Base-by-base conservation (phyloP, 306 rosid species). In the Glycine tomentella region DNA sequence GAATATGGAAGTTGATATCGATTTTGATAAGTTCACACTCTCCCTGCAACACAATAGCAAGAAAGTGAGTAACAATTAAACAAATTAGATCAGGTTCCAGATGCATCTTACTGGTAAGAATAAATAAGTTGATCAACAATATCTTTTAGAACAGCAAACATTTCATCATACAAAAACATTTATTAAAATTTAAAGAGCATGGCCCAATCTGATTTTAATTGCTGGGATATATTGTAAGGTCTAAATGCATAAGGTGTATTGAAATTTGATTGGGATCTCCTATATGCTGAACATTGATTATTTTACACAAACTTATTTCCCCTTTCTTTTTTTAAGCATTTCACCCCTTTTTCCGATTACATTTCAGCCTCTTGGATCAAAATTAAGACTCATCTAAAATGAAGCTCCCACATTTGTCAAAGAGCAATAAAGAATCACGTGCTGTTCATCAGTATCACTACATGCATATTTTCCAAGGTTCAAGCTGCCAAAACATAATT, bases 11-110 rank as follows among this genome's bases (percentile, higher is more conserved):
- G 84, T 81, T 90, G 81, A 95, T 92, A 83, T 95, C 99, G 48
- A 95, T 86, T 82, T 95, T 95, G 81, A 92, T 82, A 82, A 95
- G 89, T 81, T 91, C 94, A 62, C 94, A 80, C 85, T 93, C 99
- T 83, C 68, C 93, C 98, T 95, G 95, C 88, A 87, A 84, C 74
- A 83, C 52, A 0, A 20, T 20, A 20, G 20, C 20, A 20, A 20
- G 20, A 20, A 20, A 20, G 20, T 20, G 20, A 0, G 20, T 20
- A 20, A 20, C 20, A 20, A 20, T 20, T 20, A 20, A 20, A 20
- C 20, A 20, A 20, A 20, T 20, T 20, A 20, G 20, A 20, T 20
- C 20, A 20, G 20, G 20, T 20, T 20, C 20, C 20, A 20, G 20
- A 20, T 20, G 20, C 20, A 20, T 20, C 20, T 20, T 20, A 1